Evolutionary conservation across 176 grass and related monocot species (phyloP), one percentile per base, ranked within the genome.

Genomic region (Typha latifolia): DNA sequence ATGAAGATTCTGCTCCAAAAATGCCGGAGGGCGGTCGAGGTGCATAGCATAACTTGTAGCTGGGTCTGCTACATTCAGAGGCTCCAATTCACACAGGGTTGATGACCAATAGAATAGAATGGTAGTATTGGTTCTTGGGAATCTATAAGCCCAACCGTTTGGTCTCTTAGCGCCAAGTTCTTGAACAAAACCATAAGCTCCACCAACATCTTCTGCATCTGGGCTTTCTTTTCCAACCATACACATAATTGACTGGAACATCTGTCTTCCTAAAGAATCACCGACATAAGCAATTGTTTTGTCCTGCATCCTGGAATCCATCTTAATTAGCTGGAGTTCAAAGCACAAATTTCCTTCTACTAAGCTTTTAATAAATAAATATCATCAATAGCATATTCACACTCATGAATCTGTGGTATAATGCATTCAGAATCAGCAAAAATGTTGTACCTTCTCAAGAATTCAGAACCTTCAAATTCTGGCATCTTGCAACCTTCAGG

Each of bases 221-320:
- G 48, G 13, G 37, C 34, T 77, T 47, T 84, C 26, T 51, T 85
- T 53, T 29, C 87, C 87, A 48, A 75, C 79, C 91, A 96, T 96
- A 72, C 91, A 96, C 91, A 96, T 96, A 74, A 96, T 82, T 47
- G 86, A 96, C 26, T 96, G 91, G 76, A 96, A 96, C 81, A 90
- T 90, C 68, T 96, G 91, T 48, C 87, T 84, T 67, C 91, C 91
- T 70, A 91, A 71, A 70, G 91, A 96, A 84, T 96, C 91, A 12
- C 91, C 91, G 8, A 96, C 87, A 62, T 87, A 96, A 65, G 87
- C 87, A 66, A 96, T 83, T 19, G 82, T 83, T 82, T 96, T 96
- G 76, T 78, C 84, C 84, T 96, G 81, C 91, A 96, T 91, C 89
- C 91, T 96, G 76, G 82, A 78, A 85, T 67, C 69, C 49, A 56